These are phyloP conservation scores for Colletotrichum scovillei DNA, from an alignment of 2,329 filamentous ascomycete species.

Conservation along the genomic window DNA sequence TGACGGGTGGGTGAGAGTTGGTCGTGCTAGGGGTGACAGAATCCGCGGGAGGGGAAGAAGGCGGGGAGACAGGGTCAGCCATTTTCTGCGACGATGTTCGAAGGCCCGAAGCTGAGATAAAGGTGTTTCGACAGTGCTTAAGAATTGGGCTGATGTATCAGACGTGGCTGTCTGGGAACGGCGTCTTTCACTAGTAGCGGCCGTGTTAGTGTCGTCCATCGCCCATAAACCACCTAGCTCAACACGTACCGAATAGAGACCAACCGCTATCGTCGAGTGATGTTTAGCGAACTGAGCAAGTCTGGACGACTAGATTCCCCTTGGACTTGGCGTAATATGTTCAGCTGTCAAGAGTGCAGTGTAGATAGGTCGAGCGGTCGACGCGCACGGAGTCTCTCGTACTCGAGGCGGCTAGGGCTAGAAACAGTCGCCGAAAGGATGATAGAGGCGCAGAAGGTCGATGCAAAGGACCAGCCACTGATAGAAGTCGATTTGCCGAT, in stretches of 20 bases:
- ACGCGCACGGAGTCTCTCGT: conserved; percentile 1
- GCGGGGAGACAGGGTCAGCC: conserved; percentile 29
- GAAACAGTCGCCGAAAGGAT: neutral
- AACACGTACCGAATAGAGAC: conserved; percentile 11
- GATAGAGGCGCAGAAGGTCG: neutral
- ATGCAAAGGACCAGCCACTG: neutral
- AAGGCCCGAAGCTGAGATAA: conserved; percentile 28
- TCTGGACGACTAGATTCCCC: conserved; percentile 14
- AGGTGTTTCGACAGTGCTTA: conserved; percentile 18
- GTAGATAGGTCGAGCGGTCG: conserved; percentile 22
- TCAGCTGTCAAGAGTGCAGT: conserved; percentile 28
- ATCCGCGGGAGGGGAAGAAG: conserved; percentile 19
- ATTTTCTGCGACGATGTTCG: conserved; percentile 13
- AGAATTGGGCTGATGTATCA: conserved; percentile 10
- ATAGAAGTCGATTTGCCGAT: neutral
- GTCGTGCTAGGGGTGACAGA: conserved; percentile 18
- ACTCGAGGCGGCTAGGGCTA: neutral
- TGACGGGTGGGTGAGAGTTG: conserved; percentile 8
- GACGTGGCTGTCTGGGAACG: conserved; percentile 10
- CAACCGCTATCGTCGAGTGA: neutral
- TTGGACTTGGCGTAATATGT: conserved; percentile 26
- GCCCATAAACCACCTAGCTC: conserved; percentile 21
- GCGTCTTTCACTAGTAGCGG: conserved; percentile 28
- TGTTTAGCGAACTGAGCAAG: neutral
- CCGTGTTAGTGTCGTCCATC: conserved; percentile 26